phyloP scores from a whole-genome alignment of 345 rosid species.

The Euphorbia peplus region DNA sequence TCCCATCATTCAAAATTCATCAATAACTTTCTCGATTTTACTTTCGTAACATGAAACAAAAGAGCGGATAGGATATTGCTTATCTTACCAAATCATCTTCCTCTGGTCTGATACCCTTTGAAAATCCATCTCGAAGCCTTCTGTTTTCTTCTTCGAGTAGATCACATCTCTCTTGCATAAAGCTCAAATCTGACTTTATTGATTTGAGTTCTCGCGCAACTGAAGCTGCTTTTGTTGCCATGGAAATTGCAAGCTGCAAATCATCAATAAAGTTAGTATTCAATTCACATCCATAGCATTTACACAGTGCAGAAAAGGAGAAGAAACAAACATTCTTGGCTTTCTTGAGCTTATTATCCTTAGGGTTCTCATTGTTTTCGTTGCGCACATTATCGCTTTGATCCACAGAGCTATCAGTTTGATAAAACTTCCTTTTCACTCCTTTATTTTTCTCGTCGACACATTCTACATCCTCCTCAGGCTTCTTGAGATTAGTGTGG shows the following conservation, averaged over 20 bases:
- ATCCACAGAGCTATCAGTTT: constrained; percentile 37
- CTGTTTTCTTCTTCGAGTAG: constrained; percentile 85
- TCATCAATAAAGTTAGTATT: not conserved
- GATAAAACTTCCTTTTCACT: constrained; percentile 62
- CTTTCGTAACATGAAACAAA: too few species aligned
- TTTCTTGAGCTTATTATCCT: constrained; percentile 49
- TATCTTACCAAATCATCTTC: constrained; percentile 87
- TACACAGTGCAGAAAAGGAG: not conserved
- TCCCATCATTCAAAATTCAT: too few species aligned
- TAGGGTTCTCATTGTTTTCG: constrained; percentile 35
- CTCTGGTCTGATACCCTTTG: constrained; percentile 66
- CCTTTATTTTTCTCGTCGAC: constrained; percentile 38
- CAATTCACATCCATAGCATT: not conserved
- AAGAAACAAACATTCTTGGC: constrained; percentile 60
- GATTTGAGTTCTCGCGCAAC: constrained; percentile 74
- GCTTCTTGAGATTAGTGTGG: constrained; percentile 39
- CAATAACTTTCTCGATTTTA: too few species aligned
- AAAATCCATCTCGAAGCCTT: constrained; percentile 76
- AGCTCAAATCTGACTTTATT: constrained; percentile 63
- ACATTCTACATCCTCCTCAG: constrained; percentile 26
- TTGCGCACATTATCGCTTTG: too few species aligned
- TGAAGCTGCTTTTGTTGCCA: constrained; percentile 80
- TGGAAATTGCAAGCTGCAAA: constrained; percentile 73
- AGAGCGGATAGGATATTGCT: not conserved
- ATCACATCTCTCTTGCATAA: constrained; percentile 68